Conservation (phyloP, 768 basidiomycete species). For the Clavaria fumosa region DNA sequence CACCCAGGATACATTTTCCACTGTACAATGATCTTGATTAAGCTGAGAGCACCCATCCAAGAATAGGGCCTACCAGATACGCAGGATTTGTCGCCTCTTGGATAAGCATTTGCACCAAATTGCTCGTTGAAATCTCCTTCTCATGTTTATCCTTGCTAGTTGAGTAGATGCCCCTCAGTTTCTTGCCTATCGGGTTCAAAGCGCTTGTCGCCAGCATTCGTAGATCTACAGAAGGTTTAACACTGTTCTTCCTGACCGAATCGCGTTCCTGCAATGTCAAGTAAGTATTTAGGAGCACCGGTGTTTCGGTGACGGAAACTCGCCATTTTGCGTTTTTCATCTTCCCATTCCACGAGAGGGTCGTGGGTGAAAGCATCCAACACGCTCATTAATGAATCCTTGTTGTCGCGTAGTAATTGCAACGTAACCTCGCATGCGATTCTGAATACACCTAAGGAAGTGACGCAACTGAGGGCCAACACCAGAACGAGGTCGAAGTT, state of each 20-base stretch:
- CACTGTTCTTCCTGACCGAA: constrained; percentile 25
- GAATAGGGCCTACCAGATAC: constrained; percentile 50
- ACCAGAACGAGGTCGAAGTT: background rate
- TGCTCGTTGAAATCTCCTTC: constrained; percentile 57
- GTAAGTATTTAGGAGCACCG: background rate
- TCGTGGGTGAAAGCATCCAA: constrained; percentile 96
- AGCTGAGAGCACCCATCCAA: too few relatives aligned
- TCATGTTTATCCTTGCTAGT: constrained; percentile 36
- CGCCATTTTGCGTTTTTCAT: constrained; percentile 56
- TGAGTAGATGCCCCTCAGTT: constrained; percentile 58
- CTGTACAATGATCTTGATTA: constrained; percentile 26
- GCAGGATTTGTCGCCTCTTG: constrained; percentile 64
- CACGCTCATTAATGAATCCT: constrained; percentile 87
- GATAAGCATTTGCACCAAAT: constrained; percentile 83
- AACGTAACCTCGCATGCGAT: constrained; percentile 85
- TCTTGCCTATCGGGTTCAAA: constrained; percentile 68
- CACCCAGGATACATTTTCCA: constrained; percentile 85
- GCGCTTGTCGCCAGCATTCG: constrained; percentile 57
- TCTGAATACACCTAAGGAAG: constrained; percentile 83
- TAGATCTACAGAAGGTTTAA: constrained; percentile 40
- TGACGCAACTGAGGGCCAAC: background rate
- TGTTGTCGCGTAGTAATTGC: constrained; percentile 75
- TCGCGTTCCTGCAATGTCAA: constrained; percentile 30
- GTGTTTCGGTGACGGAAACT: constrained; percentile 8
- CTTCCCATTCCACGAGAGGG: constrained; percentile 91